Base-by-base conservation (phyloP, 1,284 basidiomycete species). In the Phylloboletellus chloephorus region DNA sequence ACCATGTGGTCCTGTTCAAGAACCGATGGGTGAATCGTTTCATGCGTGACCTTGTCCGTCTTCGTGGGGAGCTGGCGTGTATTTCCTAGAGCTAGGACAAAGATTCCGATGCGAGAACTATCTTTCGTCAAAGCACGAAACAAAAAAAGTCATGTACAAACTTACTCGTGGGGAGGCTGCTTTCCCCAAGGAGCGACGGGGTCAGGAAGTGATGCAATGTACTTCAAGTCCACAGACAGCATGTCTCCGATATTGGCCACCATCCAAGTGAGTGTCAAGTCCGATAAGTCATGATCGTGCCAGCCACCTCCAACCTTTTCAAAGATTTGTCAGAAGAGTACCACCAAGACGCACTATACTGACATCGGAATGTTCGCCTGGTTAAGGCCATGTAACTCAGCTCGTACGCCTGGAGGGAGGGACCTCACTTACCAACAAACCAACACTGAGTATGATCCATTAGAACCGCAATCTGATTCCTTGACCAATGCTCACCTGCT, bases 191-290 rank as follows among this genome's bases (percentile, higher is more conserved):
- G 66, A 5, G 69, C 69, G 4, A 68, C 68, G 1, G 82, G 79
- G 9, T 68, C 59, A 1, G 71, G 63, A 19, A 80, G 64, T 9
- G 67, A 64, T 25, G 53, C 53, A 8, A 82, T 49, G 51, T 85
- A 84, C 9, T 64, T 53, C 28, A 68, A 51, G 52, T 85, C 78
- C 34, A 84, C 54, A 5, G 73, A 73, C 25, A 85, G 56, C 2
- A 76, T 70, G 39, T 73, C 67, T 26, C 63, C 66, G 28, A 84
- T 58, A 42, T 82, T 72, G 4, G 78, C 71, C 38, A 70, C 69
- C 78, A 86, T 82, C 82, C 82, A 85, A 30, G 66, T 66, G 29
- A 85, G 61, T 5, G 78, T 71, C 24, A 84, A 35, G 52, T 84
- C 79, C 0, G 82, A 69, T n/a, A 85, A 57, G 50, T 85, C 82